Evolutionary conservation across 345 rosid species (phyloP).

Genomic region (Erysimum cheiranthoides): DNA sequence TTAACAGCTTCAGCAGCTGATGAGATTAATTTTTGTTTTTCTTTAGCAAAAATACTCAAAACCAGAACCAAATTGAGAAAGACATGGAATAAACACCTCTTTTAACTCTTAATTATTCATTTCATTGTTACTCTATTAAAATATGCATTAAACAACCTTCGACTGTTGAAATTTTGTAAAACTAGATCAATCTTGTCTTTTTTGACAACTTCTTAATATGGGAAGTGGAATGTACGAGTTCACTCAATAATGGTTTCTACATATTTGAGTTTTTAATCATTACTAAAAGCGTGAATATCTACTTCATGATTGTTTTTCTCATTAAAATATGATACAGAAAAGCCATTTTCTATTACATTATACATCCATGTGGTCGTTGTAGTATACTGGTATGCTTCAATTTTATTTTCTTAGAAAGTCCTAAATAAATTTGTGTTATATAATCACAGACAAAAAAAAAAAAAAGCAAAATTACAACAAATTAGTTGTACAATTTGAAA

Average conservation of each 20-base stretch:
- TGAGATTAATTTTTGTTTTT: not conserved
- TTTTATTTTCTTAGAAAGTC: not conserved
- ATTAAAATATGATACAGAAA: not conserved
- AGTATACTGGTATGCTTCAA: not conserved
- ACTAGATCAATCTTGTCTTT: not conserved
- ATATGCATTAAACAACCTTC: not conserved
- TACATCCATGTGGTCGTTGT: slow-evolving; percentile 17
- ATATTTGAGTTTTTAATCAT: not conserved
- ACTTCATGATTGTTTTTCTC: not conserved
- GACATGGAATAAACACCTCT: not conserved
- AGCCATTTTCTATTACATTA: not conserved
- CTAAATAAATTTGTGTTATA: too few relatives aligned
- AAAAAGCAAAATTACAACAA: too few relatives aligned
- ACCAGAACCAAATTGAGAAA: not conserved
- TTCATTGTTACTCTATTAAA: not conserved
- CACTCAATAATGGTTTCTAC: not conserved
- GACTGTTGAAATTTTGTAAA: not conserved
- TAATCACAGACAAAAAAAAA: too few relatives aligned
- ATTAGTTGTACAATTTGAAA: too few relatives aligned
- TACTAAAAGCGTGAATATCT: not conserved
- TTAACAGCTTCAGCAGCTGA: slow-evolving; percentile 5
- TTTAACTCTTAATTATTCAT: not conserved
- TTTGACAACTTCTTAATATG: not conserved
- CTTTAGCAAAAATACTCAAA: not conserved
- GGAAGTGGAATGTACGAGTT: slow-evolving; percentile 4